phyloP scores from a whole-genome alignment of 352 stramenopile species.

The Phytophthora europaea region DNA sequence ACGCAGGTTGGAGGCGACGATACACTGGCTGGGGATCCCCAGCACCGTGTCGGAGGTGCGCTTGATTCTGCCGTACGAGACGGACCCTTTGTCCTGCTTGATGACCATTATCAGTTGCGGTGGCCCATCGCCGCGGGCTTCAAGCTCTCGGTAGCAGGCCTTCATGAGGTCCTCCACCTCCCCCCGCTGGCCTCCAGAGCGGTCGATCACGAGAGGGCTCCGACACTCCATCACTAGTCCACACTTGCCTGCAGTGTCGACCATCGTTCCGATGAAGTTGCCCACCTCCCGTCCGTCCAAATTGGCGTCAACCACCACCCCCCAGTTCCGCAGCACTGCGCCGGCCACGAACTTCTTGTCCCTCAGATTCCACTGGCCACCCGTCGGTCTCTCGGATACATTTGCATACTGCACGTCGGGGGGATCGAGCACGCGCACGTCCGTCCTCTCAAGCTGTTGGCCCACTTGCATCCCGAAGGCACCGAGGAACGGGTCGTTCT shows the following conservation, averaged over 20 bases:
- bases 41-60: slow-evolving; percentile 69
- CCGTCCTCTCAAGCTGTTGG: slow-evolving; percentile 52
- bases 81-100: slow-evolving; percentile 46
- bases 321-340: slow-evolving; percentile 55
- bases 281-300: slow-evolving; percentile 35
- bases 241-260: slow-evolving; percentile 38
- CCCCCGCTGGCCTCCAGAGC: slow-evolving; percentile 15
- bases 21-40: slow-evolving; percentile 74
- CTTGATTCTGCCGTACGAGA: slow-evolving; percentile 70
- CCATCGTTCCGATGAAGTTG: slow-evolving; percentile 53
- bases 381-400: slow-evolving; percentile 66
- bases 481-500: slow-evolving; percentile 71
- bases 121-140: slow-evolving; percentile 25
- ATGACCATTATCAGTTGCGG: slow-evolving; percentile 70
- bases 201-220: slow-evolving; percentile 33
- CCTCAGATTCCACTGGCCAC: slow-evolving; percentile 78
- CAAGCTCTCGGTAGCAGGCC: slow-evolving; percentile 51
- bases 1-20: slow-evolving; percentile 51
- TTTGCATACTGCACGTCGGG: slow-evolving; percentile 70
- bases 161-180: slow-evolving; percentile 77
- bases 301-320: slow-evolving; percentile 57
- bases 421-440: slow-evolving; percentile 57
- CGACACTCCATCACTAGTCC: slow-evolving; percentile 47
- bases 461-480: slow-evolving; percentile 70
- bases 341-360: slow-evolving; percentile 74